Conservation (phyloP, 768 basidiomycete species). For the Phylloporus arenicola region DNA sequence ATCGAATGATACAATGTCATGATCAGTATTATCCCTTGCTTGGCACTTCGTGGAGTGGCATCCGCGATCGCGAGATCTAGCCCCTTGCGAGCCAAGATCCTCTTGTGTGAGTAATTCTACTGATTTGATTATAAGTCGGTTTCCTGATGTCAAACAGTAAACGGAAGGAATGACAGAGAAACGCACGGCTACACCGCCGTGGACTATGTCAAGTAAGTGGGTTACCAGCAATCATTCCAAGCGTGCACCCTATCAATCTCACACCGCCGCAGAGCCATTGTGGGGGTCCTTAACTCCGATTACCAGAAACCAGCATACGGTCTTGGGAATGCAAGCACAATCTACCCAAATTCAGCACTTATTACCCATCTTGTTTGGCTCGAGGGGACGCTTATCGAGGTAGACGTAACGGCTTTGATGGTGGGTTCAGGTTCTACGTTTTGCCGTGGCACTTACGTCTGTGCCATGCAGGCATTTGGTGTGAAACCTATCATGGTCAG, state of each 20-base stretch:
- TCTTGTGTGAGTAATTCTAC: conserved; percentile 58
- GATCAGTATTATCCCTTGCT: conserved; percentile 81
- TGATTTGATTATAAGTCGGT: neutral
- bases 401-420: conserved; percentile 57
- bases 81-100: conserved; percentile 69
- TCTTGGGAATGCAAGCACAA: conserved; percentile 52
- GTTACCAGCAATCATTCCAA: conserved; percentile 1
- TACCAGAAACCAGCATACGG: conserved; percentile 49
- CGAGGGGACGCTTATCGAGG: conserved; percentile 51
- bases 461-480: conserved; percentile 44
- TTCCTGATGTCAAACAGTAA: conserved; percentile 50
- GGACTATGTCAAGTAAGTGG: conserved; percentile 71
- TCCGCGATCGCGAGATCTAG: conserved; percentile 69
- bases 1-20: conserved; percentile 3
- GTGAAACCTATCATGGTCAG: conserved; percentile 53
- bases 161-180: conserved; percentile 84
- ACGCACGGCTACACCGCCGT: conserved; percentile 79
- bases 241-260: conserved; percentile 3
- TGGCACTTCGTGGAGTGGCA: conserved; percentile 79
- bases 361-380: conserved; percentile 83
- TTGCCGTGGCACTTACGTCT: conserved; percentile 1
- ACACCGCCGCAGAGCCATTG: conserved; percentile 50
- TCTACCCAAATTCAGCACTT: conserved; percentile 73
- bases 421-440: conserved; percentile 37
- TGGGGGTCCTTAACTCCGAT: conserved; percentile 58